phyloP scores from a whole-genome alignment of 2,329 filamentous ascomycete genomes.

The Cladosporium halotolerans region DNA sequence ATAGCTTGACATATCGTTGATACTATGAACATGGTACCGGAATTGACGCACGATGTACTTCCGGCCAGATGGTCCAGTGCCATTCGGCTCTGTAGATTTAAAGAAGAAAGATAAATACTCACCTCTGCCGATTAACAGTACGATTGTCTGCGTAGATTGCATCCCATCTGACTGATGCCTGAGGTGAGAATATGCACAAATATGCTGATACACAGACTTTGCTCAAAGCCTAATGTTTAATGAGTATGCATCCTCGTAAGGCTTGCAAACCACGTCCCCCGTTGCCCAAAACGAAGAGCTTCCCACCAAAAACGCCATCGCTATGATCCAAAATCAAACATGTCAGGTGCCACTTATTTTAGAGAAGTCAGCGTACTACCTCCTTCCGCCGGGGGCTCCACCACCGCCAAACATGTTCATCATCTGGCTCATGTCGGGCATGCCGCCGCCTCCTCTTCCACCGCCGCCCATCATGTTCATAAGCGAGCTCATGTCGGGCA shows the following conservation, averaged over 20 bases:
- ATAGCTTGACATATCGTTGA: no score
- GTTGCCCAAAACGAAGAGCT: neutral
- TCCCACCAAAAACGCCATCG: neutral
- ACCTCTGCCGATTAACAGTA: no score
- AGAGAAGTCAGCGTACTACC: neutral
- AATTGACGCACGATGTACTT: no score
- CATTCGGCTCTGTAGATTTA: no score
- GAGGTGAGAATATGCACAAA: no score
- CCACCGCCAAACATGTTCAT: conserved; percentile 79
- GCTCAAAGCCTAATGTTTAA: no score
- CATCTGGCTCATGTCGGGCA: conserved; percentile 78
- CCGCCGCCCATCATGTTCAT: conserved; percentile 68
- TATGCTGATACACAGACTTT: no score
- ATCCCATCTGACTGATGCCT: no score
- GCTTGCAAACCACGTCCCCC: neutral
- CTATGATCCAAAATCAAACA: neutral
- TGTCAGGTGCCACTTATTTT: neutral
- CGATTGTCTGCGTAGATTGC: no score
- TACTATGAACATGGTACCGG: no score
- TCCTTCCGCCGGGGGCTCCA: conserved; percentile 47
- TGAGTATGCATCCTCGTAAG: neutral
- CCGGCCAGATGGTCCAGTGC: no score
- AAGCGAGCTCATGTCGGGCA: conserved; percentile 70
- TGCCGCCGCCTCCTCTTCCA: conserved; percentile 56
- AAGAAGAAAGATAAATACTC: no score